Evolutionary conservation across 208 protist species (phyloP).

Genomic region (Wallacemonas sp.): DNA sequence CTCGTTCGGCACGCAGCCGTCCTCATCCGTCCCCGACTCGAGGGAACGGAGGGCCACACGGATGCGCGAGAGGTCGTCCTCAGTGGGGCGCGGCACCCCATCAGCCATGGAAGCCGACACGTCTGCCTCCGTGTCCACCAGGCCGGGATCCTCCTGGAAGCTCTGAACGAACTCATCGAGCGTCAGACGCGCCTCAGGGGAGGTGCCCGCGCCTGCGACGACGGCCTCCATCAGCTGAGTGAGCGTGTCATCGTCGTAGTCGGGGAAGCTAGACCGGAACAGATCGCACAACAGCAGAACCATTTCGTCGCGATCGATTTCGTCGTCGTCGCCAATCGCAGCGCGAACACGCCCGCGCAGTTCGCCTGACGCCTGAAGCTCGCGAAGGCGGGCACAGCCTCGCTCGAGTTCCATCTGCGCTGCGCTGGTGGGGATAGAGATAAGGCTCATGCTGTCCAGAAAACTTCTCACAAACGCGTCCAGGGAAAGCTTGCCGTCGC

Average conservation of each 20-base stretch:
- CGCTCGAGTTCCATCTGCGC: slow-evolving; percentile 53
- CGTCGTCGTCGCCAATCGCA: slow-evolving; percentile 22
- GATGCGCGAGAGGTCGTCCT: slow-evolving; percentile 47
- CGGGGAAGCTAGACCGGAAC: slow-evolving; percentile 63
- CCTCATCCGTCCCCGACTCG: slow-evolving; percentile 21
- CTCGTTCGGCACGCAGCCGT: slow-evolving; percentile 37
- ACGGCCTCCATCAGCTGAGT: slow-evolving; percentile 63
- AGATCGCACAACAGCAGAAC: slow-evolving; percentile 46
- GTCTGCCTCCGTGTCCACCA: slow-evolving; percentile 4
- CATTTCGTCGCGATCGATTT: slow-evolving; percentile 50
- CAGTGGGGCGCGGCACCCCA: slow-evolving; percentile 12
- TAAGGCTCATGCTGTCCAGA: slow-evolving; percentile 45
- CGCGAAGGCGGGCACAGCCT: slow-evolving; percentile 47
- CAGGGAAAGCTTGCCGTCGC: slow-evolving; percentile 46
- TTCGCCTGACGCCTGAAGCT: slow-evolving; percentile 62
- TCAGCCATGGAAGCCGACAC: not conserved
- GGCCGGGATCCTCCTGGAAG: slow-evolving; percentile 51
- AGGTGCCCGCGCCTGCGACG: slow-evolving; percentile 47
- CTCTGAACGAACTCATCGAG: slow-evolving; percentile 68
- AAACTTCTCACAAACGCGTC: slow-evolving; percentile 65
- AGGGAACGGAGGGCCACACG: slow-evolving; percentile 40
- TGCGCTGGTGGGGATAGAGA: slow-evolving; percentile 49
- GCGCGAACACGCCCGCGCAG: slow-evolving; percentile 38
- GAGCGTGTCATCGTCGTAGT: slow-evolving; percentile 60
- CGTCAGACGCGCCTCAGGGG: slow-evolving; percentile 33